Base-by-base conservation (phyloP, 345 rosid genomes). In the Pugionium cornutum region DNA sequence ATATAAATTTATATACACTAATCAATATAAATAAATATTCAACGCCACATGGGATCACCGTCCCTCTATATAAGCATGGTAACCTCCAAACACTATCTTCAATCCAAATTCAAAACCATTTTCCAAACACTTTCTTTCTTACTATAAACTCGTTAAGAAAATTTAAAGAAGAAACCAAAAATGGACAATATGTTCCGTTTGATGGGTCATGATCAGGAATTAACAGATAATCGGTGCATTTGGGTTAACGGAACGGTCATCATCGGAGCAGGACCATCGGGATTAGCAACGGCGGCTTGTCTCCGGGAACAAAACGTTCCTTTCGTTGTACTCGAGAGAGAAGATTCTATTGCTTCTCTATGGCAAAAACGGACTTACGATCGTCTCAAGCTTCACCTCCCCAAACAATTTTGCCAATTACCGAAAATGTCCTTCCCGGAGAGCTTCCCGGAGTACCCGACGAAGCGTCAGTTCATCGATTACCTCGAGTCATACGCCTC, bases 291-390 rank as follows among this genome's bases (percentile, higher is more conserved):
- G 0, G 97, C 92, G 0, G 92, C 97, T 61, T 83, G 95, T 74
- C 88, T 89, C 3, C 70, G 78, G 27, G 92, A 85, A 9, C 85
- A 87, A 53, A 80, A 79, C 4, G 92, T 87, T 18, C 95, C 97
- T 26, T 85, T 64, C 62, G 85, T 84, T 11, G 87, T 89, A 51
- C 84, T 89, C 0, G 97, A 89, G 75, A 78, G 84, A 67, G 82
- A 87, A 10, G 89, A 85, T n/a, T 89, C 95, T 67, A 87, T 89
- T 26, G 97, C 97, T 11, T 89, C 97, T 2, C 71, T 87, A 1
- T 89, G 97, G 97, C 89, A 89, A 39, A 83, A 83, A 40, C 83
- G 83, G 5, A 83, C 97, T 72, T 87, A 89, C 30, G 87, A 89
- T 60, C 81, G 97, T 74, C 92, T 89, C 56, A 89, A 77, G 72